A percentile compares a stretch with the other conserved stretches of the same genome.
Evolutionary conservation across 768 basidiomycete genomes (phyloP).

Genomic region (Mycena polygramma): DNA sequence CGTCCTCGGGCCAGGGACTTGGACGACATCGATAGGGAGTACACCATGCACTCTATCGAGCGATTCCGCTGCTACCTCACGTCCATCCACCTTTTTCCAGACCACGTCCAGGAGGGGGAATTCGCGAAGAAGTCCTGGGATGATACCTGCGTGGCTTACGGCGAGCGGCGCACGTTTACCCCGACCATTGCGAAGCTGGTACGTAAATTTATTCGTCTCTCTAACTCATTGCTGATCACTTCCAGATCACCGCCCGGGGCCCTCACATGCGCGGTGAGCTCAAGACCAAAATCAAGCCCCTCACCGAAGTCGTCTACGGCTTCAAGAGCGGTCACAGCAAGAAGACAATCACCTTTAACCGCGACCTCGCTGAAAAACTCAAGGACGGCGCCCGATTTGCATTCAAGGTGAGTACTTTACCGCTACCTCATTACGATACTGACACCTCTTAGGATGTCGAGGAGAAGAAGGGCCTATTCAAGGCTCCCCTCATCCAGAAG

Average conservation of each 20-base stretch:
- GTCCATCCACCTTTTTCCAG: conserved; percentile 24
- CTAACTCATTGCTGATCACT: not conserved
- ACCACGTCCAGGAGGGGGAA: conserved; percentile 4
- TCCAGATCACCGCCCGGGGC: conserved; percentile 36
- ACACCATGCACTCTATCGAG: conserved; percentile 12
- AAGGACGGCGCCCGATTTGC: not conserved
- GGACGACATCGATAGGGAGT: conserved; percentile 25
- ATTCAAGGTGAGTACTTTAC: not conserved
- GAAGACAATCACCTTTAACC: conserved; percentile 18
- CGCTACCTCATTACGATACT: not conserved
- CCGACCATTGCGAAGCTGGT: conserved; percentile 29
- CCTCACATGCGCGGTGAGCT: conserved; percentile 40
- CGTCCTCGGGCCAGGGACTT: conserved; percentile 36
- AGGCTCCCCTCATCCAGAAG: conserved; percentile 36
- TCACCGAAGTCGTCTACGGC: conserved; percentile 30
- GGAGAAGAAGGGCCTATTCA: conserved; percentile 34
- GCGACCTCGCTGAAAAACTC: not conserved
- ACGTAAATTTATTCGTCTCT: not conserved
- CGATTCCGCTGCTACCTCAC: conserved; percentile 22
- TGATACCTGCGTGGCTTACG: not conserved
- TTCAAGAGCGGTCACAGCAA: conserved; percentile 33
- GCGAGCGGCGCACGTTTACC: not conserved
- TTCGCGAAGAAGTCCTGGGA: conserved; percentile 20
- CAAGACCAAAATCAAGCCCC: conserved; percentile 36
- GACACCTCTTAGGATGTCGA: conserved; percentile 1